Conservation (phyloP, 2,329 filamentous ascomycete species). For the Fusarium goolgardi region DNA sequence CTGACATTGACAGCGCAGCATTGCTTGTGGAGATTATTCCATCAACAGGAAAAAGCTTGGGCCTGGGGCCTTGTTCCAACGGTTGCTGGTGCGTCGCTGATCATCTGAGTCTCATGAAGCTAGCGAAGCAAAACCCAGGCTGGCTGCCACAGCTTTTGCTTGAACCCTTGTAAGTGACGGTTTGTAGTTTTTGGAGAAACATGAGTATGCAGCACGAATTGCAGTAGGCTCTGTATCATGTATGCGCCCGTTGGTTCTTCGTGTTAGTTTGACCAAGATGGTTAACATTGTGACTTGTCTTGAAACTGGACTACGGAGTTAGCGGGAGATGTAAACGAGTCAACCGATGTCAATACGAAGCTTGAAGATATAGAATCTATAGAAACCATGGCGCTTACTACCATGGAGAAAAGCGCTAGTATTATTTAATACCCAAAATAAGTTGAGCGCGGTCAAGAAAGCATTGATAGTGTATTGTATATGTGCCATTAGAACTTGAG, state of each 20-base stretch:
- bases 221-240: not conserved
- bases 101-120: conserved; percentile 16
- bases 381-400: not conserved
- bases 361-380: not conserved
- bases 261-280: not conserved
- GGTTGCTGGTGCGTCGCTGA: conserved; percentile 32
- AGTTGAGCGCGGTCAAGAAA: not conserved
- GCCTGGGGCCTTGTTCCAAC: conserved; percentile 25
- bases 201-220: not conserved
- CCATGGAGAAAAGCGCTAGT: too few species aligned
- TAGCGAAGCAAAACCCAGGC: conserved; percentile 14
- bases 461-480: not conserved
- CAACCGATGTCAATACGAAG: not conserved
- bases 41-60: conserved; percentile 26
- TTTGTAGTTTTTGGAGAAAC: not conserved
- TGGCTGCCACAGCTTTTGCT: conserved; percentile 9
- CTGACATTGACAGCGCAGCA: conserved; percentile 30
- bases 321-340: conserved; percentile 5
- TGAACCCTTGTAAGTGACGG: not conserved
- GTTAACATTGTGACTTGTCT: not conserved
- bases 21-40: conserved; percentile 29
- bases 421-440: not conserved
- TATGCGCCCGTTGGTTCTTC: not conserved
- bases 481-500: too few species aligned
- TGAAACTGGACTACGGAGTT: conserved; percentile 9